Evolutionary conservation across 306 rosid species (phyloP), one percentile per base, ranked within the genome.

Genomic region (Pyrus bretschneideri): DNA sequence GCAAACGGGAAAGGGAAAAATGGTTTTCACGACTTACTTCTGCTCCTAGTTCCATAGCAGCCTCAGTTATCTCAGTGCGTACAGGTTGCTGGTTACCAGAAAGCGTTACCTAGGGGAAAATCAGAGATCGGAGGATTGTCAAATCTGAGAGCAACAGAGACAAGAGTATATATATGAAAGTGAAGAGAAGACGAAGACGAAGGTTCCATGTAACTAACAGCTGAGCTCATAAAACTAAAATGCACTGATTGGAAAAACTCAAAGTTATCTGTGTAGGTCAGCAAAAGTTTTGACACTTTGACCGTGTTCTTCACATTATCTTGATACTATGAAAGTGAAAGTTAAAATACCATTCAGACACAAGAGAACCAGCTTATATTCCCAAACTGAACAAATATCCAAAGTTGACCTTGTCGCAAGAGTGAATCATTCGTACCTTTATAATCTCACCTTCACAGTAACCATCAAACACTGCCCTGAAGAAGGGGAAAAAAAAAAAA

Each of bases 31-130:
- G 11, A 80, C 95, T 85, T 81, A 88, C 98, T 83, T 91, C 98
- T 12, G 97, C 69, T 80, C 98, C 97, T 82, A 93, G 83, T 82
- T 91, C 89, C 97, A 91, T 88, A 49, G 98, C 98, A 76, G 96
- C 96, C 86, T 89, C 97, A 1, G 97, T 90, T 72, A 93, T 88
- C 88, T 91, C 91, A n/a, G 91, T 88, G 35, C 91, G 87, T 11
- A 93, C 81, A 54, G 97, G 97, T 77, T 88, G 90, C 84, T 91
- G 98, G 81, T 89, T 88, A 80, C 98, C 98, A 25, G 95, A 86
- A 57, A 93, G 81, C 11, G 98, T 93, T 75, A 87, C 97, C 98
- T 93, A 76, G 12, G 75, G 29, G 38, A 79, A 31, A 70, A 68
- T 29, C 70, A 35, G 31, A 55, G 15, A 44, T 35, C 59, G 38